These are phyloP conservation scores for Aspergillus melleus DNA, from an alignment of 2,329 filamentous ascomycete species.

Conservation along the genomic window DNA sequence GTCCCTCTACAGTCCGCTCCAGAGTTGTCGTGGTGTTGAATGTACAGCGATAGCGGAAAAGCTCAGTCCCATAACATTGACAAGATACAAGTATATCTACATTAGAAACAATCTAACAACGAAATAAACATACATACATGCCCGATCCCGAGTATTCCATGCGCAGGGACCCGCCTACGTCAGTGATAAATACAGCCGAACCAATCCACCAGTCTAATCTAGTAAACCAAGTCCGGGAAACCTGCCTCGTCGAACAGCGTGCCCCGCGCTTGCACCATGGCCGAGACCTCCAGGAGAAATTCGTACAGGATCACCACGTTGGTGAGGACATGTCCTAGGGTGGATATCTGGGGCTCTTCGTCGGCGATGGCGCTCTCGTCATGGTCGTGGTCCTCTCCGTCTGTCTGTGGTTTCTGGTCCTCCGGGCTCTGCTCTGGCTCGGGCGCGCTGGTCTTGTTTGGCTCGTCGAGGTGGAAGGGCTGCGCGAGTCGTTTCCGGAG, in stretches of 20 bases:
- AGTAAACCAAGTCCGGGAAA: slow-evolving; percentile 42
- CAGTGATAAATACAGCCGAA: no score
- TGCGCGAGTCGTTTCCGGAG: slow-evolving; percentile 37
- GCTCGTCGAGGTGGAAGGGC: slow-evolving; percentile 26
- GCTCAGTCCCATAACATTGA: no score
- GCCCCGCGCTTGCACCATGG: slow-evolving; percentile 71
- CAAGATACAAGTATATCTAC: no score
- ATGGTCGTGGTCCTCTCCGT: slow-evolving; percentile 1
- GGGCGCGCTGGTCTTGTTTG: slow-evolving; percentile 1
- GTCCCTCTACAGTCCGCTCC: no score
- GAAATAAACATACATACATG: background rate
- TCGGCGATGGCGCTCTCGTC: slow-evolving; percentile 19
- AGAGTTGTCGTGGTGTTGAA: no score
- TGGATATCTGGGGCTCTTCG: slow-evolving; percentile 53
- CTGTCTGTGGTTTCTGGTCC: background rate
- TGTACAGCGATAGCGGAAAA: no score
- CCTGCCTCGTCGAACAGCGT: slow-evolving; percentile 75
- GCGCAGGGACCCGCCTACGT: no score
- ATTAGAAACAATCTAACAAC: no score
- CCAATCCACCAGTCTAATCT: background rate
- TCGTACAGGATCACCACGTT: slow-evolving; percentile 78
- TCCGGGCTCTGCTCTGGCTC: background rate
- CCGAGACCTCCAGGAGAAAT: slow-evolving; percentile 75
- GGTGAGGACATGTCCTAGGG: slow-evolving; percentile 75
- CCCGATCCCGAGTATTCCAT: no score